Evolutionary conservation across 108 stramenopile genomes (phyloP), one percentile per base, ranked within the genome.

Genomic region (Schizochytrium sp.): DNA sequence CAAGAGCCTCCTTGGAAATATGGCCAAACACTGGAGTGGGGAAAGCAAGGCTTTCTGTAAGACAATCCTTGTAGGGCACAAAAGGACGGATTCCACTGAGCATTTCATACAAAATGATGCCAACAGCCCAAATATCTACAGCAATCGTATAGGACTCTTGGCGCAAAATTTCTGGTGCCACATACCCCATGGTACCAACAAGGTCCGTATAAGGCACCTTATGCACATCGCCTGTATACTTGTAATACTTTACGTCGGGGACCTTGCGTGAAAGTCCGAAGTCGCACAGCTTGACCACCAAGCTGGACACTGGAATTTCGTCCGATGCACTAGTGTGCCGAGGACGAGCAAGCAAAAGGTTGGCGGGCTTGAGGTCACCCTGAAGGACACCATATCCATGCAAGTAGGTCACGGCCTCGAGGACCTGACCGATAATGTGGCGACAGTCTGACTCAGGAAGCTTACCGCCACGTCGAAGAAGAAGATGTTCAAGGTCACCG

Each of bases 241-340:
- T 57, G 61, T 46, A 89, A 73, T 90, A 95, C 57, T 93, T 91
- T 59, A 92, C 91, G 45, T 92, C 91, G 61, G 92, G 90, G 1
- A 96, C 93, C 87, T 94, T 92, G 91, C 97, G 96, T 28, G 98
- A 97, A 89, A 98, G 97, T 44, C 99, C 99, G 93, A 99, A 99
- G 92, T 99, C 99, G 7, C 97, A 97, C 90, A 99, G 95, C 92
- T 99, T 99, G 72, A 99, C 95, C 1, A 91, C 72, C 15, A 95
- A 95, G 89, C 15, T 55, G 53, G 76, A 12, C 12, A 55, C 15
- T n/a, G 49, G 41, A 28, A 17, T 4, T 3, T 56, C 55, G 55
- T 56, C 87, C 44, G 57, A 60, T 4, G 28, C 87, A 46, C 8
- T 2, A 28, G 28, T 28, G 28, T 28, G 28, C 61, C 17, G 3